Base-by-base conservation (phyloP, 805 yeast genomes). In the Lipomyces sp. region DNA sequence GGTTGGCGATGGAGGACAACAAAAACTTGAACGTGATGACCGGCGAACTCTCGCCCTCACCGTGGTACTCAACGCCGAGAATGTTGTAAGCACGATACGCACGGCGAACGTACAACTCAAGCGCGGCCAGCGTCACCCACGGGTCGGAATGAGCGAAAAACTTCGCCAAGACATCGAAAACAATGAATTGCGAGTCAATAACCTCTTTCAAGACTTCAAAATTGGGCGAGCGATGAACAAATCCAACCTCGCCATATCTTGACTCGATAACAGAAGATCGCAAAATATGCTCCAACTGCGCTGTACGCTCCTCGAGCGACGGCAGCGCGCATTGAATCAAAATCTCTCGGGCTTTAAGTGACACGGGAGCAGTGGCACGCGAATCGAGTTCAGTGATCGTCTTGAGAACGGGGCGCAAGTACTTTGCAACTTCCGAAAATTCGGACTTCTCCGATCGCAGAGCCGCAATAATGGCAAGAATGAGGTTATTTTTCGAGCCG, bases 321-420 rank as follows among this genome's bases (percentile, higher is more conserved):
- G 99, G 99, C 72, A 93, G 77, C 28, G 98, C 88, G 68, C 97
- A 93, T 75, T 90, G 96, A 64, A 93, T 93, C 64, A 93, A 79
- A 53, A 95, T 85, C 72, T 95, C 99, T 68, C 98, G 82, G 1
- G 98, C 97, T 70, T 87, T 89, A 65, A 93, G 75, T 24, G 96
- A 87, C 44, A 91, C 97, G 75, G 90, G 91, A 26, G 96, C 91
- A 33, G 96, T 82, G 7, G 87, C 80, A 67, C 96, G 84, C 23
- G 93, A 79, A 63, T 91, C 98, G 58, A 93, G 77, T 68, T 86
- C 93, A 47, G 90, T 95, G 61, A 95, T 75, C 49, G 79, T 74
- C 70, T 82, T 84, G 73, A 93, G 79, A 2, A 86, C 78, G 13
- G 77, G 80, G 60, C 86, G 81, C 66, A 93, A 77, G 51, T 79